Conservation (phyloP, 164 flowering plant species). For the Piper longum region DNA sequence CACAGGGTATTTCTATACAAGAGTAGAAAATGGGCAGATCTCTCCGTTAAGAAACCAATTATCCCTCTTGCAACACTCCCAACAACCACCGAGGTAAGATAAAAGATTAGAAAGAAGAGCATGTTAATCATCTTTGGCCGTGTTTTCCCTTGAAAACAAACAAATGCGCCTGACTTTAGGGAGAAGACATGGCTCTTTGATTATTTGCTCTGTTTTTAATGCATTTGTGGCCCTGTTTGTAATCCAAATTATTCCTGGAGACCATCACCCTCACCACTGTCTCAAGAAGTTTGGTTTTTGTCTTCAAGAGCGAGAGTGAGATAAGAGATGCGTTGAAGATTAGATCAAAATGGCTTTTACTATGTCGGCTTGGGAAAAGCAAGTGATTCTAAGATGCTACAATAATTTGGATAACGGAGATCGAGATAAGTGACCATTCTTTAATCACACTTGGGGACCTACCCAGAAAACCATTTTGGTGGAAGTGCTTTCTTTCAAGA, state of each 20-base stretch:
- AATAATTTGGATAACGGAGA: background rate
- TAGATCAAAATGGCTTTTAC: background rate
- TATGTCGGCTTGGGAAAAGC: background rate
- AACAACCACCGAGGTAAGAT: conserved; percentile 6
- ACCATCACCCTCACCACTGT: conserved; percentile 1
- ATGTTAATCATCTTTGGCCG: background rate
- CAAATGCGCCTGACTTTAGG: background rate
- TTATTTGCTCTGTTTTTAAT: background rate
- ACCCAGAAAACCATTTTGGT: background rate
- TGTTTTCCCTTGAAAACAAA: background rate
- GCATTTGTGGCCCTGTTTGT: background rate
- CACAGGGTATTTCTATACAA: background rate
- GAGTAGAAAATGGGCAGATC: background rate
- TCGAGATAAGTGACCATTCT: background rate
- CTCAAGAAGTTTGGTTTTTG: background rate
- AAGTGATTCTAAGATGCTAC: background rate
- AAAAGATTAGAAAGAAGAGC: conserved; percentile 1
- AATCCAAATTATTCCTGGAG: background rate
- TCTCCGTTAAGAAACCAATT: too few relatives aligned
- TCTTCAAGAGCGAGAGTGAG: background rate
- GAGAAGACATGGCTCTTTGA: background rate
- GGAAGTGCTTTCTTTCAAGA: too few relatives aligned
- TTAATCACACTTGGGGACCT: background rate
- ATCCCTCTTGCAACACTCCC: conserved; percentile 5
- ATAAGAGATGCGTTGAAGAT: background rate